These are phyloP conservation scores for Cyberlindnera japonica DNA, from an alignment of 805 yeast genomes.

Conservation along the genomic window DNA sequence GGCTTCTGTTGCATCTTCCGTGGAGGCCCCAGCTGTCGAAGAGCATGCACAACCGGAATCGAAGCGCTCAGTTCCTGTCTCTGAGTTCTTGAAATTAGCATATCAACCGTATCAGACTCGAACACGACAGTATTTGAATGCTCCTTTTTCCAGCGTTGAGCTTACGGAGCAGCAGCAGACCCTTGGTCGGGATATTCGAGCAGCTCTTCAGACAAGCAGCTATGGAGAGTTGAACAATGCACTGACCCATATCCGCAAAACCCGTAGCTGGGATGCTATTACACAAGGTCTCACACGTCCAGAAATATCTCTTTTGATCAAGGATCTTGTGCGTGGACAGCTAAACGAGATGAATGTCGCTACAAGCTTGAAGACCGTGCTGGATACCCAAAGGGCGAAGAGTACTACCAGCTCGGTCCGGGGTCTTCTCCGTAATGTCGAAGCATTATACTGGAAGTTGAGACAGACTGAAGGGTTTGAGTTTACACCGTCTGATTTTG, in stretches of 20 bases:
- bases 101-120: not conserved
- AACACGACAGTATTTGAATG: not conserved
- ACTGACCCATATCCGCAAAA: not conserved
- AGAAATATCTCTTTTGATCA: conserved; percentile 15
- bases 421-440: not conserved
- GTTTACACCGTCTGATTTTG: conserved; percentile 10
- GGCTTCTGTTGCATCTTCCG: not conserved
- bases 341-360: not conserved
- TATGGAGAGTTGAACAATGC: not conserved
- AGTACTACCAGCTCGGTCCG: not conserved
- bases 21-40: not conserved
- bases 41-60: not conserved
- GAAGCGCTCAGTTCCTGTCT: not conserved
- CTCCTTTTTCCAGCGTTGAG: not conserved
- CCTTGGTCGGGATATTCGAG: not conserved
- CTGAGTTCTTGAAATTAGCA: not conserved
- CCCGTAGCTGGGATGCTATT: conserved; percentile 4
- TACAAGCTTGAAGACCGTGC: conserved; percentile 4
- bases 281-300: conserved; percentile 8
- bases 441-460: conserved; percentile 3
- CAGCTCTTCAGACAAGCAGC: not conserved
- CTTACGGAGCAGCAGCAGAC: not conserved
- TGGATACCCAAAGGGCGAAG: conserved; percentile 1
- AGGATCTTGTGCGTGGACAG: conserved; percentile 6
- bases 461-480: conserved; percentile 2